Evolutionary conservation across 2,329 filamentous ascomycete genomes (phyloP).

Genomic region (Ophiostoma perfectum): DNA sequence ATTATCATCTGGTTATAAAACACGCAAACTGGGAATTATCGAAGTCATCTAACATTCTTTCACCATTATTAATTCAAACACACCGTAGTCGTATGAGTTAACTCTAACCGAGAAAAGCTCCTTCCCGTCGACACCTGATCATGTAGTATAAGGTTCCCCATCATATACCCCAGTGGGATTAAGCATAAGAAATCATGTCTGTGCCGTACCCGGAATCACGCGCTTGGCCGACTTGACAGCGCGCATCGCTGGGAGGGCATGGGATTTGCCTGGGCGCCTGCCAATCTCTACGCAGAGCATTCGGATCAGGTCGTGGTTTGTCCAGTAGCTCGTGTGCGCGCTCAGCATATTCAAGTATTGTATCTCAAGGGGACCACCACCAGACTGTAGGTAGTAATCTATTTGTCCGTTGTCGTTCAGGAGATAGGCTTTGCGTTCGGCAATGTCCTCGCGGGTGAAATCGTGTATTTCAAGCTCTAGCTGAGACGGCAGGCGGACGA

Average conservation of each 20-base stretch:
- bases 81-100: too few relatives aligned
- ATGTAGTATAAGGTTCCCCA: too few relatives aligned
- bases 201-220: slow-evolving; percentile 12
- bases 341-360: slow-evolving; percentile 97
- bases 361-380: slow-evolving; percentile 82
- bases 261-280: slow-evolving; percentile 60
- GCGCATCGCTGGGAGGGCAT: slow-evolving; percentile 53
- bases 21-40: not conserved
- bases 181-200: not conserved
- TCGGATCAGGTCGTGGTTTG: slow-evolving; percentile 77
- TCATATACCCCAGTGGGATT: too few relatives aligned
- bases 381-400: slow-evolving; percentile 79
- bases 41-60: not conserved
- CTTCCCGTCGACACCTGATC: too few relatives aligned
- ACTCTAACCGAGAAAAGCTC: too few relatives aligned
- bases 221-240: slow-evolving; percentile 51
- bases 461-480: slow-evolving; percentile 95
- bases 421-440: slow-evolving; percentile 78
- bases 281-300: slow-evolving; percentile 87
- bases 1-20: not conserved
- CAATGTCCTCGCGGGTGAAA: slow-evolving; percentile 85
- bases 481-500: slow-evolving; percentile 52
- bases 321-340: slow-evolving; percentile 94
- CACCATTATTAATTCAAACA: too few relatives aligned
- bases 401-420: slow-evolving; percentile 97